Evolutionary conservation across 1,139 yeast species (phyloP).

Genomic region (Yamadazyma songkhlaensis): DNA sequence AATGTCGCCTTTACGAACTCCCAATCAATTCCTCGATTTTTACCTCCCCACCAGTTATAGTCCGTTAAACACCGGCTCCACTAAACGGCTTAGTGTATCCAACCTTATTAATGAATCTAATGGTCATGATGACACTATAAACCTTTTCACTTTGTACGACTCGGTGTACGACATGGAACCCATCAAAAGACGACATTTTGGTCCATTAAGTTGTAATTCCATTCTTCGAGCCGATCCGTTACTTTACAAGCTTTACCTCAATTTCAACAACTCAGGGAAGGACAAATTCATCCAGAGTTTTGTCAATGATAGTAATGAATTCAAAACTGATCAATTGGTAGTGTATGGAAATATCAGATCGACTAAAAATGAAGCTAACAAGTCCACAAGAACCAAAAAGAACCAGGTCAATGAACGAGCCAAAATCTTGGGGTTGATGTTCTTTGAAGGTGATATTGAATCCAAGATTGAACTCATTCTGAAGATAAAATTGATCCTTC

Average conservation of each 20-base stretch:
- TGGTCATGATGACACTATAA: conserved; percentile 5
- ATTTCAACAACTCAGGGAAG: conserved; percentile 8
- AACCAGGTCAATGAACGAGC: conserved; percentile 20
- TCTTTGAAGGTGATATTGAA: conserved; percentile 32
- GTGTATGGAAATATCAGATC: conserved; percentile 4
- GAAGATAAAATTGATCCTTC: conserved; percentile 41
- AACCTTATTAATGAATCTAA: background rate
- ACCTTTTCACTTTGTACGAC: conserved; percentile 4
- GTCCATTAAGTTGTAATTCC: conserved; percentile 37
- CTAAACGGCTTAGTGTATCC: background rate
- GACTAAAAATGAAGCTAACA: background rate
- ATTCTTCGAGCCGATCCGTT: conserved; percentile 26
- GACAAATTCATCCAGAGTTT: conserved; percentile 7
- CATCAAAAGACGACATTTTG: conserved; percentile 20
- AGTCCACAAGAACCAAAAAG: conserved; percentile 4
- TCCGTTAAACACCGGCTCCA: too few species aligned
- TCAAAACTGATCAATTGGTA: conserved; percentile 1
- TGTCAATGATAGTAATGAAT: conserved; percentile 1
- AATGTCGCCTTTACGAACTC: too few species aligned
- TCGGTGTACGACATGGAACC: conserved; percentile 2
- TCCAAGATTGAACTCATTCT: conserved; percentile 26
- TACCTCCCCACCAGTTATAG: too few species aligned
- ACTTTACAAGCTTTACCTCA: conserved; percentile 10
- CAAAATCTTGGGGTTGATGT: conserved; percentile 31
- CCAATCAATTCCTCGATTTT: too few species aligned